Percentiles rank a stretch among this genome's conserved stretches.
Conservation (phyloP, 257 asterid species). For the Solanum appendiculatum region DNA sequence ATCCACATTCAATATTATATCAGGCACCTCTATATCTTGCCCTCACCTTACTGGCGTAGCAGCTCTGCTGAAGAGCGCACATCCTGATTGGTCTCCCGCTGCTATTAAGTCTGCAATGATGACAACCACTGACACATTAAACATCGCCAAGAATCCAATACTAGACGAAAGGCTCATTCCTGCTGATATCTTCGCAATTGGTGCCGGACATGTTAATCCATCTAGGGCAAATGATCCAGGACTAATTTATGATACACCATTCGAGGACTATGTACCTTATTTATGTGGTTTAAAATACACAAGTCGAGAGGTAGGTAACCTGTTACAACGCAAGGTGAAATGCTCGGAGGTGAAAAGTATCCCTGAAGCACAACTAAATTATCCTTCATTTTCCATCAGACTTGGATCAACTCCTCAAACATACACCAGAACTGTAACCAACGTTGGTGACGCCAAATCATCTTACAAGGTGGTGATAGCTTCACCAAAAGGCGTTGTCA, state of each 20-base stretch:
- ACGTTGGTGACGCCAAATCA: constrained; percentile 23
- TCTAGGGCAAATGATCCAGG: constrained; percentile 35
- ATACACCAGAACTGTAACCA: constrained; percentile 31
- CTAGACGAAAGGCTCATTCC: constrained; percentile 19
- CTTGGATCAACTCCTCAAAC: constrained; percentile 6
- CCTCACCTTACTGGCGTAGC: constrained; percentile 40
- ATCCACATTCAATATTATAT: constrained; percentile 24
- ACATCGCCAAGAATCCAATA: constrained; percentile 10
- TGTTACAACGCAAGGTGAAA: constrained; percentile 9
- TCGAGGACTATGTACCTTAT: constrained; percentile 35
- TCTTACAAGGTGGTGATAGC: constrained; percentile 12
- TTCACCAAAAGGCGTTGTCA: constrained; percentile 12
- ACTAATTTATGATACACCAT: constrained; percentile 32
- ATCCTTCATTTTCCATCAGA: constrained; percentile 15
- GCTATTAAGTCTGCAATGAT: constrained; percentile 46
- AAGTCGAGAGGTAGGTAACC: background rate
- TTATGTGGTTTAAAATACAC: constrained; percentile 33
- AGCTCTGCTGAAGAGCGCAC: constrained; percentile 31
- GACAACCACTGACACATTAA: constrained; percentile 33
- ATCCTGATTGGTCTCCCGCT: constrained; percentile 42
- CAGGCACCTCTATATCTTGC: constrained; percentile 51
- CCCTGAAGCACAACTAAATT: constrained; percentile 9
- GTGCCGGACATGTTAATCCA: constrained; percentile 50
- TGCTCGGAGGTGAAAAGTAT: constrained; percentile 15
- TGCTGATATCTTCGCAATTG: constrained; percentile 24